Conservation (phyloP, 495 filamentous ascomycete species). For the Penicillium coprophilum region DNA sequence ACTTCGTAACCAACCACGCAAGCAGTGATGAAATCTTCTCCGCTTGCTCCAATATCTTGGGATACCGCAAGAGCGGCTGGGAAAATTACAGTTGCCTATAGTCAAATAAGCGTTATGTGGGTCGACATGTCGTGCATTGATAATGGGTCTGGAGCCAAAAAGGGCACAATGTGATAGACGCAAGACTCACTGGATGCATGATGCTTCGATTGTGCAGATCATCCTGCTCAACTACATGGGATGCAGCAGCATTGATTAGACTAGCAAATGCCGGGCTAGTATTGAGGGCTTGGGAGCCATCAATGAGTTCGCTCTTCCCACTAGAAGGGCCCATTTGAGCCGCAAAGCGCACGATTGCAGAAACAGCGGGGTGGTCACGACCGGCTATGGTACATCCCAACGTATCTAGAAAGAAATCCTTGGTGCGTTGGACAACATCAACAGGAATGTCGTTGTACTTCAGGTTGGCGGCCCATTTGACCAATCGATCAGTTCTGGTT, state of each 20-base stretch:
- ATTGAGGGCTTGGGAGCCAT: slow-evolving; percentile 23
- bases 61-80: slow-evolving; percentile 37
- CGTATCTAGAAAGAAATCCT: slow-evolving; percentile 37
- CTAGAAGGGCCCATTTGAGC: slow-evolving; percentile 32
- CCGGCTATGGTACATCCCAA: slow-evolving; percentile 40
- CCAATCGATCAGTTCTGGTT: slow-evolving; percentile 28
- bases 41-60: slow-evolving; percentile 32
- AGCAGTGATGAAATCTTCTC: slow-evolving; percentile 36
- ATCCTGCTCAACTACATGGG: slow-evolving; percentile 42
- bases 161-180: not conserved
- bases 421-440: slow-evolving; percentile 35
- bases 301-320: slow-evolving; percentile 35
- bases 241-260: slow-evolving; percentile 36
- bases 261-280: slow-evolving; percentile 37
- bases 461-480: slow-evolving; percentile 28
- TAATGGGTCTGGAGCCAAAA: not conserved
- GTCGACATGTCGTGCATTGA: not conserved
- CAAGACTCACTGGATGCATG: slow-evolving; percentile 35
- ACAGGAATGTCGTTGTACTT: slow-evolving; percentile 30
- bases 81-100: slow-evolving; percentile 37
- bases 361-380: slow-evolving; percentile 33
- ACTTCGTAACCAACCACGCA: slow-evolving; percentile 42
- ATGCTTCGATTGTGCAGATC: slow-evolving; percentile 42
- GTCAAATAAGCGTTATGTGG: not conserved
- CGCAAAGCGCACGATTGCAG: slow-evolving; percentile 30